phyloP scores from a whole-genome alignment of 1,284 basidiomycete genomes.

The Veloporphyrellus conicus region DNA sequence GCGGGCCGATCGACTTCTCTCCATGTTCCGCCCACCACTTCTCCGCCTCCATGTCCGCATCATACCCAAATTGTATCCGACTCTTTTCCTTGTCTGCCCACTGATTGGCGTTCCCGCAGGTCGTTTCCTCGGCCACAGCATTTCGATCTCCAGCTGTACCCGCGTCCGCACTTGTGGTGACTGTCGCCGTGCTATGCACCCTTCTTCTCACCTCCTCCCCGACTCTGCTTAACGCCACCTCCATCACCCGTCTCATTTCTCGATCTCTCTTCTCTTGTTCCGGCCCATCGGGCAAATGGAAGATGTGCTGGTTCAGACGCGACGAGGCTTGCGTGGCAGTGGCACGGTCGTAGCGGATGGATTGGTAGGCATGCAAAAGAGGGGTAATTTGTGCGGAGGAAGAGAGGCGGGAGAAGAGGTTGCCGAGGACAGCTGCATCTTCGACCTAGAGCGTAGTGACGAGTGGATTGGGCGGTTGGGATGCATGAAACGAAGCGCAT shows the following conservation, averaged over 20 bases:
- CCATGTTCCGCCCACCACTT: slow-evolving; percentile 42
- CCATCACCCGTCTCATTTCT: slow-evolving; percentile 49
- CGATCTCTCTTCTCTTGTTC: slow-evolving; percentile 49
- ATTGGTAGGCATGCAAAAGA: slow-evolving; percentile 51
- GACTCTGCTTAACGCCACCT: slow-evolving; percentile 32
- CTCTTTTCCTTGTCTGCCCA: slow-evolving; percentile 51
- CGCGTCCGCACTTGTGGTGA: background rate
- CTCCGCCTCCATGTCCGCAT: slow-evolving; percentile 48
- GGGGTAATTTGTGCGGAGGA: slow-evolving; percentile 40
- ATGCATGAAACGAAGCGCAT: background rate
- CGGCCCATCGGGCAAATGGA: slow-evolving; percentile 53
- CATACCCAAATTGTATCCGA: slow-evolving; percentile 44
- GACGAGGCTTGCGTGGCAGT: slow-evolving; percentile 46
- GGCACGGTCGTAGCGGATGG: slow-evolving; percentile 47
- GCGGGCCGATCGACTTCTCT: slow-evolving; percentile 1
- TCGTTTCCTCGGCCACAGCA: background rate
- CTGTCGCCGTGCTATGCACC: slow-evolving; percentile 8
- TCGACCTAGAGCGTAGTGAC: slow-evolving; percentile 41
- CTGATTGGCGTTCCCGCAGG: slow-evolving; percentile 43
- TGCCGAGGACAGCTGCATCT: slow-evolving; percentile 60
- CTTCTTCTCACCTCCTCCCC: slow-evolving; percentile 13
- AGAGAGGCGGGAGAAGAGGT: slow-evolving; percentile 49
- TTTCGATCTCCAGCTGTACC: background rate
- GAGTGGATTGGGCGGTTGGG: background rate
- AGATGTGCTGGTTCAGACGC: slow-evolving; percentile 48